Evolutionary conservation across 2,329 filamentous ascomycete species (phyloP), one percentile per base, ranked within the genome.

Genomic region (Fusarium napiforme): DNA sequence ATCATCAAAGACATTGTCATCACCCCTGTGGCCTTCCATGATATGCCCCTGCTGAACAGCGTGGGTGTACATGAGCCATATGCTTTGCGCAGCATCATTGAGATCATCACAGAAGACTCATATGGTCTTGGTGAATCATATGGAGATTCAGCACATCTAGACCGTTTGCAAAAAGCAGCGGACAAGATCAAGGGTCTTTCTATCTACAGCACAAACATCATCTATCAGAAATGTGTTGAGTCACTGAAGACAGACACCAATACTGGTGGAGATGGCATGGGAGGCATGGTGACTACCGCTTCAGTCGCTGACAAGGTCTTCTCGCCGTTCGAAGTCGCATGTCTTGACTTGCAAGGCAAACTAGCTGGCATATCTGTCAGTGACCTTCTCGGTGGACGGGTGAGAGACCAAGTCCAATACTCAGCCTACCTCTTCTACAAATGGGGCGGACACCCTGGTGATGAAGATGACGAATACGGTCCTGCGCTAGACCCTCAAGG

Each of bases 211-310:
- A 96, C 93, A 3, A 96, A 96, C 78, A 92, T 95, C 77, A 88
- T 96, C 72, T 96, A 95, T 83, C 91, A 94, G 74, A 93, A 91
- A 4, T 97, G 97, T 78, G 87, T 95, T 82, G 92, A 96, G 64
- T 93, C 93, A 0, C 78, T 84, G 0, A 93, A 92, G 6, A 91
- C 87, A 55, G 93, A 76, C 43, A 77, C 67, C 36, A 75, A 42
- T 16, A 76, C 72, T 10, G 75, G 75, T 8, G 93, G 47, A 45
- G 89, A 91, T 75, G 94, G 92, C 65, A 83, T 95, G 50, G 86
- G 88, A 2, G 79, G 76, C 34, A 82, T 85, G 82, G 83, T 85
- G 16, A 84, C 82, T 6, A 84, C 82, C 0, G 83, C 83, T 2
- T 84, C 81, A 5, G 80, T 81, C 2, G 69, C 76, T 9, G 83